Evolutionary conservation across 345 rosid genomes (phyloP), one percentile per base, ranked within the genome.

Genomic region (Theobroma cacao): DNA sequence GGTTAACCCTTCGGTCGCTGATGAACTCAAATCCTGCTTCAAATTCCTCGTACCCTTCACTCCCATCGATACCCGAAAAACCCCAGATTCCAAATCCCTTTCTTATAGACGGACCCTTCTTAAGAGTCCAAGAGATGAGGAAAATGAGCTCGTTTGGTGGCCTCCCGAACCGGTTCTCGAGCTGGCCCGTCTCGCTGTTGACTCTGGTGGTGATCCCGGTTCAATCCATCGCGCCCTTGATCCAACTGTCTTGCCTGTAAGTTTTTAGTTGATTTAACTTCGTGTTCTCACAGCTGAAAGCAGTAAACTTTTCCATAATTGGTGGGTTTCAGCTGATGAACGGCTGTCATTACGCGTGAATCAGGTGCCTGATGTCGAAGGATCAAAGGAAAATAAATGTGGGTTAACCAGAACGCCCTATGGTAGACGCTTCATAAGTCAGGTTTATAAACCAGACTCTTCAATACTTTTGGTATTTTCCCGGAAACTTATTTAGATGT

Each of bases 121-220:
- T 40, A 26, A 26, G 30, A 48, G 20, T 33, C 45, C 26, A 13
- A 74, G 75, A 40, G 80, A 65, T n/a, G 34, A 83, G 11, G 92
- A 88, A 78, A 86, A 93, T 72, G 84, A 86, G 78, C 91, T 95
- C 62, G 75, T 95, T 17, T 95, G 98, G 98, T 88, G 95, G 94
- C 98, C 98, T 26, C 98, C 98, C 20, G 86, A 88, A 80, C 82
- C 97, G 56, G 85, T 95, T 63, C 91, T 93, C 3, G 97, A 95
- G 58, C 85, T 93, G 55, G 98, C 98, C 80, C 93, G 98, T 47
- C 94, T 95, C 24, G 92, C 97, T 60, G 77, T 93, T n/a, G 98
- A 93, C 76, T 91, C 98, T 53, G 93, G 94, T 2, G 98, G 98
- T 1, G 95, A 93, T 71, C 94, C 92, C 2, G 91, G 77, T 71